phyloP scores from a whole-genome alignment of 2,329 filamentous ascomycete genomes.

The Macrophomina tecta region DNA sequence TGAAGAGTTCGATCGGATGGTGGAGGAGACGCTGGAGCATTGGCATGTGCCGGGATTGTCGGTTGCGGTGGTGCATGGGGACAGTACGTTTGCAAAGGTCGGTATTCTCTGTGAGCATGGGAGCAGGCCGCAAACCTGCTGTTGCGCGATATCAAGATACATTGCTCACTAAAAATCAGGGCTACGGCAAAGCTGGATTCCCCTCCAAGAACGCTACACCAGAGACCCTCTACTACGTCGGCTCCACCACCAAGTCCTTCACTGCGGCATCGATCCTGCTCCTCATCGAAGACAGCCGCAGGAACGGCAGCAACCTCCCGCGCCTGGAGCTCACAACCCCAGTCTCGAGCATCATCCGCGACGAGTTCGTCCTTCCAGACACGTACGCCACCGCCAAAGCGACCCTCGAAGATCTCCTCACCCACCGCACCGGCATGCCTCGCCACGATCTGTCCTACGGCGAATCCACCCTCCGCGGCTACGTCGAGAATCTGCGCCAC shows the following conservation, averaged over 20 bases:
- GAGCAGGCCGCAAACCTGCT: no score
- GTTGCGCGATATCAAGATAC: background rate
- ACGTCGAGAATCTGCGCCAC: slow-evolving; percentile 51
- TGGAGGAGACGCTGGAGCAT: slow-evolving; percentile 42
- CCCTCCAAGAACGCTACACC: slow-evolving; percentile 32
- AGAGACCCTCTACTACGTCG: slow-evolving; percentile 37
- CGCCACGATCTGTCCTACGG: slow-evolving; percentile 38
- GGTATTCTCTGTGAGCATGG: background rate
- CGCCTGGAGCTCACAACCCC: slow-evolving; percentile 44
- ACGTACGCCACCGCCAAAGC: slow-evolving; percentile 37
- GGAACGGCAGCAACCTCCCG: background rate
- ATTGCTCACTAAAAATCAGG: slow-evolving; percentile 24
- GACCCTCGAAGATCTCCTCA: slow-evolving; percentile 43
- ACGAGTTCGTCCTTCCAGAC: slow-evolving; percentile 44
- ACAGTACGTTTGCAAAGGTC: slow-evolving; percentile 49
- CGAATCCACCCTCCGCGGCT: slow-evolving; percentile 41
- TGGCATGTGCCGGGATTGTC: slow-evolving; percentile 59
- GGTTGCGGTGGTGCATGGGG: slow-evolving; percentile 55
- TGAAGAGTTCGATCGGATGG: slow-evolving; percentile 30
- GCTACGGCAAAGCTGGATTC: slow-evolving; percentile 33
- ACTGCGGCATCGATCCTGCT: slow-evolving; percentile 35
- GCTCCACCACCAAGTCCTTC: slow-evolving; percentile 41
- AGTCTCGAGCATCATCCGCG: slow-evolving; percentile 42
- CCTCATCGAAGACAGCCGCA: slow-evolving; percentile 35
- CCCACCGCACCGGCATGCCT: slow-evolving; percentile 45